phyloP scores from a whole-genome alignment of 768 basidiomycete species.

The Phylloporus rhodoxanthus region DNA sequence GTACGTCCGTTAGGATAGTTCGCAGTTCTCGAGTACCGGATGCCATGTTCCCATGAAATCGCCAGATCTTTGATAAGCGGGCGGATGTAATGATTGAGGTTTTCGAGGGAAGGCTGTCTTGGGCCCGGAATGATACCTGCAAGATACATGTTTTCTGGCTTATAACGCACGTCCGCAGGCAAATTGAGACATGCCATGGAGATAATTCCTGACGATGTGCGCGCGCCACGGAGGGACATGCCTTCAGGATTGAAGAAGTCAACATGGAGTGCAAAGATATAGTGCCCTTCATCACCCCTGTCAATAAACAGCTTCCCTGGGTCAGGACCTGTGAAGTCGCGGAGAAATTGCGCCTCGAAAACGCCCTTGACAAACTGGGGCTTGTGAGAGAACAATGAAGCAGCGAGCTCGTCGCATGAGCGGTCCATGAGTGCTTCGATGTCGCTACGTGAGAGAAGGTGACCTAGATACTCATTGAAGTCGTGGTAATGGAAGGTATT shows the following conservation, averaged over 20 bases:
- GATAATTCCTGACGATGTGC: constrained; percentile 17
- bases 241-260: constrained; percentile 35
- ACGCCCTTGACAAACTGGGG: too few relatives aligned
- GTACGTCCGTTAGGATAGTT: constrained; percentile 13
- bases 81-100: constrained; percentile 33
- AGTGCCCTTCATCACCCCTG: constrained; percentile 19
- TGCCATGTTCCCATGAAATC: constrained; percentile 27
- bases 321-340: too few relatives aligned
- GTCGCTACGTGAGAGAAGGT: too few relatives aligned
- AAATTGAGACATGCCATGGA: constrained; percentile 28
- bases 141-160: constrained; percentile 36
- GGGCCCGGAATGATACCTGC: constrained; percentile 36
- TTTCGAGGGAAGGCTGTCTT: constrained; percentile 23
- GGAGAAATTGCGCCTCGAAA: too few relatives aligned
- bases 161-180: constrained; percentile 34
- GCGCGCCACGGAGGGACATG: constrained; percentile 24
- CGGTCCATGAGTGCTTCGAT: too few relatives aligned
- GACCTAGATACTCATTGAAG: too few relatives aligned
- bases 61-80: constrained; percentile 33
- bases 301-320: constrained; percentile 6
- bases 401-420: too few relatives aligned
- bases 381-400: too few relatives aligned
- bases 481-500: too few relatives aligned
- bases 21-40: constrained; percentile 19
- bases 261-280: constrained; percentile 27